Evolutionary conservation across 1,139 yeast species (phyloP), one percentile per base, ranked within the genome.

Genomic region (Suhomyces atakaporum): DNA sequence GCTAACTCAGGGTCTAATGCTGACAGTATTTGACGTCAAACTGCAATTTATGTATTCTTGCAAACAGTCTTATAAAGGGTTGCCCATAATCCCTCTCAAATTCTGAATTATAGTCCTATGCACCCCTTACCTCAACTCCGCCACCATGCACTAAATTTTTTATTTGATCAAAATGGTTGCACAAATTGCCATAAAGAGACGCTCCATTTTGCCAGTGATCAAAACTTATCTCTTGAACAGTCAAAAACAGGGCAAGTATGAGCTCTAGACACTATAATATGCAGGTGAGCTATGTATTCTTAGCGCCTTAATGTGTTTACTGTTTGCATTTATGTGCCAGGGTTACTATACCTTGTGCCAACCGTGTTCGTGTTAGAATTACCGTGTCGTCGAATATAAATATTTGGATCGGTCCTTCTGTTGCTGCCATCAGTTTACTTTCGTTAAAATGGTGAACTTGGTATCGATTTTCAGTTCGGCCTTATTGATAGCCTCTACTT

Each of bases 301-400:
- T 13, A 19, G 16, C 30, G 36, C 40, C 38, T 31, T 28, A 26
- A 27, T 16, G 30, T 38, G 35, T 31, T 30, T 38, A 37, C 37
- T 31, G 19, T 34, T 34, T 33, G 37, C 30, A 28, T 23, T 8
- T 11, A 18, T 11, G 15, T 19, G 15, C 28, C 34, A 30, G 37
- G 35, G 37, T 30, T 31, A 33, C 37, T 30, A 24, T 29, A 22
- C 24, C n/a, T 15, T 10, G 25, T n/a, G 7, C 24, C 15, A n/a
- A 33, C 29, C 41, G 41, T 34, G 41, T 40, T 35, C 40, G 41
- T 37, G 38, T 29, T 23, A 25, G 18, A 3, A 11, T 11, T 31
- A 20, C 18, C 36, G 24, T 24, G 28, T 25, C n/a, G 18, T 7
- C 7, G 13, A 14, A 23, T 40, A 36, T 36, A 38, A 36, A 40